Conservation (phyloP, 2,329 filamentous ascomycete species). For the Penicillium sp. region DNA sequence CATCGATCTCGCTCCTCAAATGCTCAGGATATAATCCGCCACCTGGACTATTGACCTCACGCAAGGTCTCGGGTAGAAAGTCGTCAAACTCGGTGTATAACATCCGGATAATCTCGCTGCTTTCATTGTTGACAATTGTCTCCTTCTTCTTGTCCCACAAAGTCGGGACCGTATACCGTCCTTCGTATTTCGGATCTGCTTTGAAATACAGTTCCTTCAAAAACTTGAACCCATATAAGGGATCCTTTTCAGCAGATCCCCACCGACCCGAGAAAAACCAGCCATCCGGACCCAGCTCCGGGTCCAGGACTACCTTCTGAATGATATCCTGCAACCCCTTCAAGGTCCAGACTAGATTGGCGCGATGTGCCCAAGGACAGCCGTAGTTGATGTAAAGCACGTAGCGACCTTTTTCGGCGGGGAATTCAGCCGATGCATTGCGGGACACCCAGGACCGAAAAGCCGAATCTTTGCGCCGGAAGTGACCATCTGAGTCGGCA, state of each 20-base stretch:
- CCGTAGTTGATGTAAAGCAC: slow-evolving; percentile 60
- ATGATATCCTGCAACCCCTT: slow-evolving; percentile 54
- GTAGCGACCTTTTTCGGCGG: slow-evolving; percentile 61
- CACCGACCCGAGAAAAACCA: slow-evolving; percentile 74
- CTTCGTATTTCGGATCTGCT: slow-evolving; percentile 65
- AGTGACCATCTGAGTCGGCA: slow-evolving; percentile 51
- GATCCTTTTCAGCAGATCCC: slow-evolving; percentile 61
- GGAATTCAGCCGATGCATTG: slow-evolving; percentile 53
- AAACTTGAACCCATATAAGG: slow-evolving; percentile 68
- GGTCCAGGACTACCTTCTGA: slow-evolving; percentile 47
- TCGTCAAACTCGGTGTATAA: slow-evolving; percentile 73
- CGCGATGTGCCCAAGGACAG: slow-evolving; percentile 63
- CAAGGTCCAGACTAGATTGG: slow-evolving; percentile 48
- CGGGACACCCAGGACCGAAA: slow-evolving; percentile 60
- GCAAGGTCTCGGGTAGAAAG: slow-evolving; percentile 57
- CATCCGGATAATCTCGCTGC: slow-evolving; percentile 84
- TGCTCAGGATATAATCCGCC: slow-evolving; percentile 65
- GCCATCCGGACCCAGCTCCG: slow-evolving; percentile 48
- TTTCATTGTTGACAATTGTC: slow-evolving; percentile 83
- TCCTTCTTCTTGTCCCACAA: slow-evolving; percentile 75
- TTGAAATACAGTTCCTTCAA: slow-evolving; percentile 74
- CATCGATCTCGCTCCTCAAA: slow-evolving; percentile 66
- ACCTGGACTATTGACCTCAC: slow-evolving; percentile 51
- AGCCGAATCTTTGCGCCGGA: slow-evolving; percentile 52
- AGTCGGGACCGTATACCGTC: slow-evolving; percentile 78